phyloP scores from a whole-genome alignment of 2,329 filamentous ascomycete genomes.

The Podosphaera aphanis region DNA sequence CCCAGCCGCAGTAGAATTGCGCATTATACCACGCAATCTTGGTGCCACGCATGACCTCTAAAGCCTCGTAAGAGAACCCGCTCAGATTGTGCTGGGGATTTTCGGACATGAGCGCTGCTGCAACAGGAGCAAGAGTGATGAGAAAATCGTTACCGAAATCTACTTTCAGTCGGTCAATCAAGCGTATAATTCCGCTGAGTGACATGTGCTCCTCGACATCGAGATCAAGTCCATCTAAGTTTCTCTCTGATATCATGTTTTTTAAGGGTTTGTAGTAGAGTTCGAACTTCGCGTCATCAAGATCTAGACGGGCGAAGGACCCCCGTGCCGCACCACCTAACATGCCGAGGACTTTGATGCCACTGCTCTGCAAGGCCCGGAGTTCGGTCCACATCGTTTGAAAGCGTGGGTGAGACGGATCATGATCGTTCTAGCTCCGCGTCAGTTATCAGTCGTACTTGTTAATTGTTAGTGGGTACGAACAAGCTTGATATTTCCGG shows the following conservation, averaged over 20 bases:
- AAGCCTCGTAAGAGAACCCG: constrained; percentile 56
- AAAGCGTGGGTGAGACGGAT: constrained; percentile 42
- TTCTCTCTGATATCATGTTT: constrained; percentile 35
- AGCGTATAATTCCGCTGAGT: constrained; percentile 37
- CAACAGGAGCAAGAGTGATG: constrained; percentile 63
- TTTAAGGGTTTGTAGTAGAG: constrained; percentile 46
- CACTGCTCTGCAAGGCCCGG: constrained; percentile 42
- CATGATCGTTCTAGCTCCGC: constrained; percentile 42
- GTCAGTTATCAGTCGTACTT: constrained; percentile 20
- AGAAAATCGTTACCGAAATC: constrained; percentile 52
- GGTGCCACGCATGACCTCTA: constrained; percentile 42
- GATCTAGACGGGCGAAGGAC: constrained; percentile 35
- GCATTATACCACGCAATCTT: constrained; percentile 71
- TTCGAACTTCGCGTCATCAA: constrained; percentile 42
- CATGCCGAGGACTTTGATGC: constrained; percentile 67
- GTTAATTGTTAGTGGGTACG: constrained; percentile 21
- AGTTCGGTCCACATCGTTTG: constrained; percentile 59
- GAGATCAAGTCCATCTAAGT: constrained; percentile 48
- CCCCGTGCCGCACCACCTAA: constrained; percentile 66
- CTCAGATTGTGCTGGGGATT: constrained; percentile 42
- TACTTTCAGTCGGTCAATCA: constrained; percentile 41
- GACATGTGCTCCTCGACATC: constrained; percentile 62
- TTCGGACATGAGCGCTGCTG: constrained; percentile 39
- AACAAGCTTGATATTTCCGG: constrained; percentile 21
- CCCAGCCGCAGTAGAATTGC: constrained; percentile 83